phyloP scores from a whole-genome alignment of 2,329 filamentous ascomycete species.

The Arthrobotrys megalospora region DNA sequence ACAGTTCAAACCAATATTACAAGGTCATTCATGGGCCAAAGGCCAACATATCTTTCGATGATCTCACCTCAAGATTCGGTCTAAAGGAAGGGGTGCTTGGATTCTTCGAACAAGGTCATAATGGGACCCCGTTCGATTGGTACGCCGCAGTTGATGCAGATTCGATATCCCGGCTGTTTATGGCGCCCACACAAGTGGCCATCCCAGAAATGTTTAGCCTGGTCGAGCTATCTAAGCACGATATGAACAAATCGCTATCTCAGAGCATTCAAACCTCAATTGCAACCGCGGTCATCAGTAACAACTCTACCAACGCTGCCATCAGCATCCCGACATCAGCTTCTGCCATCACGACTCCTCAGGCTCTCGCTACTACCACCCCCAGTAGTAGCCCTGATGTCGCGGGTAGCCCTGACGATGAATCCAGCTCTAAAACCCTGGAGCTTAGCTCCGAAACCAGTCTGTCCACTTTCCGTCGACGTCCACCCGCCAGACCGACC shows the following conservation, averaged over 20 bases:
- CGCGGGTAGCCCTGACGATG: background rate
- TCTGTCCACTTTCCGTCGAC: background rate
- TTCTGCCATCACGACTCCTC: background rate
- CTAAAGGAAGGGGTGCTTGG: slow-evolving; percentile 5
- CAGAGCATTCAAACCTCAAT: background rate
- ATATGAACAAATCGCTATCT: background rate
- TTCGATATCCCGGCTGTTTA: slow-evolving; percentile 24
- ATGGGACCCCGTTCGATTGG: slow-evolving; percentile 28
- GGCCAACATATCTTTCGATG: slow-evolving; percentile 6
- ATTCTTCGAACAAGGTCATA: slow-evolving; percentile 25
- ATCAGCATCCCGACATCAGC: background rate
- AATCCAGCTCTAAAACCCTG: background rate
- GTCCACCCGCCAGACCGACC: background rate
- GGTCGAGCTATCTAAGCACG: slow-evolving; percentile 19
- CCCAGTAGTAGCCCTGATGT: background rate
- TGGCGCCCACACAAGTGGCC: slow-evolving; percentile 21
- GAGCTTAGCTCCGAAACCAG: background rate
- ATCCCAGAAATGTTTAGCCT: slow-evolving; percentile 35
- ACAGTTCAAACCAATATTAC: slow-evolving; percentile 26
- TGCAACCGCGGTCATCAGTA: background rate
- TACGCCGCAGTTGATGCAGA: slow-evolving; percentile 3
- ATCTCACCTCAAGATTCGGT: slow-evolving; percentile 30
- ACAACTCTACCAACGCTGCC: background rate
- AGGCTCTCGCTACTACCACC: background rate
- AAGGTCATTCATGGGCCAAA: slow-evolving; percentile 44